These are phyloP conservation scores for Podosphaera fusca DNA, from an alignment of 2,329 filamentous ascomycete species.

Conservation along the genomic window DNA sequence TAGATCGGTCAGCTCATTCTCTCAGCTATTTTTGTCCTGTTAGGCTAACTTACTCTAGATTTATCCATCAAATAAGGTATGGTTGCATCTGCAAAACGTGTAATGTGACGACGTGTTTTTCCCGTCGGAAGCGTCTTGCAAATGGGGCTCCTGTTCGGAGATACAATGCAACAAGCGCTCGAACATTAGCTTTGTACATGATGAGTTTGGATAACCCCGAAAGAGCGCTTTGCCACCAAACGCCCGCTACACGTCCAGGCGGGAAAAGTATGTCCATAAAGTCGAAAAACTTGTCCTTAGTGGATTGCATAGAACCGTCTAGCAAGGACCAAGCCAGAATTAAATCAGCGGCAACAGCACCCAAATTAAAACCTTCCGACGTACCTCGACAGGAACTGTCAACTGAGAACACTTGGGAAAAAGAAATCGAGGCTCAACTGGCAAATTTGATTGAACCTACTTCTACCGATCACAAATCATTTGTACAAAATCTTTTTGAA, in stretches of 20 bases:
- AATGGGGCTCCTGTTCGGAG: conserved; percentile 47
- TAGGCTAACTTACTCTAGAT: conserved; percentile 26
- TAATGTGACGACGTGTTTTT: conserved; percentile 57
- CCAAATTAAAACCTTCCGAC: background rate
- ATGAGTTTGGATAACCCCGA: conserved; percentile 62
- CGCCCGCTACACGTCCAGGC: conserved; percentile 4
- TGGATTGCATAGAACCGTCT: background rate
- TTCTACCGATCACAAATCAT: conserved; percentile 34
- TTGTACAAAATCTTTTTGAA: conserved; percentile 40
- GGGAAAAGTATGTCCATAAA: conserved; percentile 1
- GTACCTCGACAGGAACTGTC: conserved; percentile 1
- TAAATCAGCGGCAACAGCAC: background rate
- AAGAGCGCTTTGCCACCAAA: conserved; percentile 35
- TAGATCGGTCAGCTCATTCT: conserved; percentile 33
- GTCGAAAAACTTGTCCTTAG: background rate
- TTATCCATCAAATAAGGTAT: conserved; percentile 57
- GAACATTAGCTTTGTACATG: conserved; percentile 57
- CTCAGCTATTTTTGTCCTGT: conserved; percentile 2
- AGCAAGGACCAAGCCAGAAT: background rate
- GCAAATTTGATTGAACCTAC: conserved; percentile 9
- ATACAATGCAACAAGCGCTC: conserved; percentile 62
- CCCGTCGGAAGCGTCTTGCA: conserved; percentile 44
- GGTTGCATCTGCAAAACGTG: conserved; percentile 52
- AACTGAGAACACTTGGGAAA: background rate
- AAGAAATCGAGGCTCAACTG: conserved; percentile 1